Evolutionary conservation across 148 eudicot genomes (phyloP).

Genomic region (Fallopia convolvulus): DNA sequence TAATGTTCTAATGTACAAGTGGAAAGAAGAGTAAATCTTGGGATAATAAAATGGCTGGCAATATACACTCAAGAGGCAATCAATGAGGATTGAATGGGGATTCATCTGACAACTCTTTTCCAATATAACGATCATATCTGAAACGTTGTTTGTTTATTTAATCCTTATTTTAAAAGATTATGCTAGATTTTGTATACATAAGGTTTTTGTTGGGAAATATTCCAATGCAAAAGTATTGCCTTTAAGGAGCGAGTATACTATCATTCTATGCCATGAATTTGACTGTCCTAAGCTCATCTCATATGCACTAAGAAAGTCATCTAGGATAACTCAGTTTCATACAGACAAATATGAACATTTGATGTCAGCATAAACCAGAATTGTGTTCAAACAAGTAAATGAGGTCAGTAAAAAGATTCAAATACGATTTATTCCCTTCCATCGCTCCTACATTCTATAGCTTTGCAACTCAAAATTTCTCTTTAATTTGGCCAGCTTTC

Average conservation of each 20-base stretch:
- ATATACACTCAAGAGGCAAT: too few relatives aligned
- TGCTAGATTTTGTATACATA: too few relatives aligned
- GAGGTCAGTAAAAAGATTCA: neutral
- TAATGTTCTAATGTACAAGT: too few relatives aligned
- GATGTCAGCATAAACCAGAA: neutral
- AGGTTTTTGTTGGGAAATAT: too few relatives aligned
- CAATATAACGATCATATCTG: too few relatives aligned
- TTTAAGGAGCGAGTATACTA: too few relatives aligned
- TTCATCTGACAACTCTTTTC: too few relatives aligned
- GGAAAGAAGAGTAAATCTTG: too few relatives aligned
- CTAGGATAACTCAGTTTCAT: neutral
- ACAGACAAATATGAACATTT: neutral
- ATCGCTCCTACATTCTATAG: neutral
- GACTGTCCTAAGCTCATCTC: neutral
- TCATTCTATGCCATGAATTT: neutral
- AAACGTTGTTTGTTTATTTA: too few relatives aligned
- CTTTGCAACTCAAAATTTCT: neutral
- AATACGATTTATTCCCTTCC: neutral
- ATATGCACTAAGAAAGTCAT: neutral
- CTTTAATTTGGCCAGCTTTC: neutral
- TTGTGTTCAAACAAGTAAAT: neutral
- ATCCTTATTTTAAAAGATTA: too few relatives aligned
- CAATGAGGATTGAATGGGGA: too few relatives aligned
- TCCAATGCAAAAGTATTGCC: too few relatives aligned
- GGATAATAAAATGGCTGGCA: neutral